Conservation (phyloP, 2,329 filamentous ascomycete species). For the Cylindrodendrum hubeiense region DNA sequence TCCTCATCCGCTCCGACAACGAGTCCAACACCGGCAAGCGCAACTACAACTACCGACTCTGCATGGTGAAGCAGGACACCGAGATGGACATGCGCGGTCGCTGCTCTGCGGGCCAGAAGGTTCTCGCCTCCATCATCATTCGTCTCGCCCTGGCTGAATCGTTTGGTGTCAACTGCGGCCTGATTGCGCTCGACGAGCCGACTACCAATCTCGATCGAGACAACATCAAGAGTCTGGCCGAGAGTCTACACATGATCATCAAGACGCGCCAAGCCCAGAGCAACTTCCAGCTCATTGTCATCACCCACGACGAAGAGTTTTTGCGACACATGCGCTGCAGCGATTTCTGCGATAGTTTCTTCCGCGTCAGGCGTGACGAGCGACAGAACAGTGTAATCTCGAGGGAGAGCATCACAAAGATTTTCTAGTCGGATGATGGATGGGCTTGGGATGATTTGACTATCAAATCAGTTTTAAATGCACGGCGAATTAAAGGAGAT, state of each 20-base stretch:
- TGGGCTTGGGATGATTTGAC: not conserved
- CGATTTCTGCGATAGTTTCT: conserved; percentile 94
- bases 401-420: conserved; percentile 70
- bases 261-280: conserved; percentile 83
- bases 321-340: conserved; percentile 91
- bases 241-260: conserved; percentile 90
- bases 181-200: conserved; percentile 97
- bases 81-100: conserved; percentile 99
- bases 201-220: conserved; percentile 96
- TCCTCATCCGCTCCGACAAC: conserved; percentile 92
- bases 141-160: conserved; percentile 95
- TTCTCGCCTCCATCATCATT: conserved; percentile 97
- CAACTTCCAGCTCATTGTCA: conserved; percentile 98
- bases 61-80: conserved; percentile 96
- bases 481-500: not conserved
- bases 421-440: conserved; percentile 45
- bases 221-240: conserved; percentile 91
- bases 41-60: conserved; percentile 96
- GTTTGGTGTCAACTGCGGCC: conserved; percentile 94
- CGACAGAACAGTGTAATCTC: conserved; percentile 90
- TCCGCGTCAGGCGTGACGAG: conserved; percentile 84
- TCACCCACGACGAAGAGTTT: conserved; percentile 99
- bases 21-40: conserved; percentile 81
- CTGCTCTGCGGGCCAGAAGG: conserved; percentile 96
- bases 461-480: not conserved